Base-by-base conservation (phyloP, 2,329 filamentous ascomycete genomes). In the Hortaea werneckii region DNA sequence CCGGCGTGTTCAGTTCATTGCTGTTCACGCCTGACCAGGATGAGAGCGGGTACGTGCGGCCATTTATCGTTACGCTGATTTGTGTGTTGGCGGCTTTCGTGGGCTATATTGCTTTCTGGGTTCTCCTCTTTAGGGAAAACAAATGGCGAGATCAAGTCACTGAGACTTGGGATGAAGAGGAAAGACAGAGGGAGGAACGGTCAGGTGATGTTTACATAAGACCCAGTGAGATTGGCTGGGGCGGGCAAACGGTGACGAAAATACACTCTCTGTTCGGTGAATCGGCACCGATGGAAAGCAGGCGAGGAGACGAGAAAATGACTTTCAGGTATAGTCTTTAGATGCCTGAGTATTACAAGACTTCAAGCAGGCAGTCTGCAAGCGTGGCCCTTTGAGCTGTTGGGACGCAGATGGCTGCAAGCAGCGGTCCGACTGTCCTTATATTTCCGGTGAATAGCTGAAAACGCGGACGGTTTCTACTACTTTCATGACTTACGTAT, bases 261-360 rank as follows among this genome's bases (percentile, higher is more conserved):
- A 42, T 20, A 30, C 38, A n/a, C 50, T 45, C n/a, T 40, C 41
- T 64, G 4, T 52, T 56, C 5, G 49, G 50, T 6, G 60, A 62
- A 57, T 45, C 67, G 1, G 63, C 66, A 1, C 48, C 59, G 40
- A 65, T 65, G n/a, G 60, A 57, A 1, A 52, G 53, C 8, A 59
- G 64, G 6, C 58, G 64, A 50, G 70, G 70, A 4, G 70, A 73
- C 43, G 69, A 72, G 57, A 70, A 63, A 57, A 51, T 72, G 41
- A 73, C 69, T 0, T 73, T 70, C 54, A 53, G 65, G 41, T 73
- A 72, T 50, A 66, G 67, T 8, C 48, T 66, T 11, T 67, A 45
- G 4, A 20, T 20, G 4, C 2, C 20, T 20, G 20, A 20, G 20
- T 20, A 20, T 20, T 20, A 20, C 20, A 20, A 20, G 20, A 20